Evolutionary conservation across 805 yeast species (phyloP), one percentile per base, ranked within the genome.

Genomic region (Ogataea pignaliae): DNA sequence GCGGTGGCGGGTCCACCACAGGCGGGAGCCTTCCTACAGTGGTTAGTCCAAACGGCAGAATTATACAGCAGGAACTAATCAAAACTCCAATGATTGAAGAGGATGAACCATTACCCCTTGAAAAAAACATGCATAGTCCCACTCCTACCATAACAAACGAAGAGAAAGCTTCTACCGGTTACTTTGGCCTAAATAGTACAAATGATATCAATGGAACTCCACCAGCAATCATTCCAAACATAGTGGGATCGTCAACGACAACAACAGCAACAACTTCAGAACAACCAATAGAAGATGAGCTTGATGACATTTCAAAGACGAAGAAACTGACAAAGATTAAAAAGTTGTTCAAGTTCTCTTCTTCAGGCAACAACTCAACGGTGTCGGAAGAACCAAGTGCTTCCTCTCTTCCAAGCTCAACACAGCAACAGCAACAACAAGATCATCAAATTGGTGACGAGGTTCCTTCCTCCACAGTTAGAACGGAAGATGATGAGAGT

Each of bases 341-440:
- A 42, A 58, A 54, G 34, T 40, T 64, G 28, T 59, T 63, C 45
- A 61, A 59, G 38, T 58, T 60, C 36, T 50, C 55, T 36, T 52
- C 56, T 9, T 43, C 28, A 36, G 32, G 43, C 12, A 36, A 38
- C 7, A 21, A 21, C 26, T 5, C 7, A 7, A 21, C 26, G 26
- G 26, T 4, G 7, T 21, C 26, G 26, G 26, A 21, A 7, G 26
- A 21, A 7, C 26, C 4, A 7, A 7, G 26, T 21, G 26, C 26
- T 21, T 21, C 26, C 26, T 7, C 26, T 30, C 33, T 13, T 6
- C 33, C 33, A 30, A 21, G 14, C 15, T 13, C 41, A 10, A 21
- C 36, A 17, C 37, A 39, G 16, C 32, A 33, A 10, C 26, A 34
- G 11, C 16, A 30, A 29, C 12, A 29, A 13, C 3, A 28, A 15